Evolutionary conservation across 2,329 filamentous ascomycete species (phyloP), one percentile per base, ranked within the genome.

Genomic region (Lasiodiplodia sp.): DNA sequence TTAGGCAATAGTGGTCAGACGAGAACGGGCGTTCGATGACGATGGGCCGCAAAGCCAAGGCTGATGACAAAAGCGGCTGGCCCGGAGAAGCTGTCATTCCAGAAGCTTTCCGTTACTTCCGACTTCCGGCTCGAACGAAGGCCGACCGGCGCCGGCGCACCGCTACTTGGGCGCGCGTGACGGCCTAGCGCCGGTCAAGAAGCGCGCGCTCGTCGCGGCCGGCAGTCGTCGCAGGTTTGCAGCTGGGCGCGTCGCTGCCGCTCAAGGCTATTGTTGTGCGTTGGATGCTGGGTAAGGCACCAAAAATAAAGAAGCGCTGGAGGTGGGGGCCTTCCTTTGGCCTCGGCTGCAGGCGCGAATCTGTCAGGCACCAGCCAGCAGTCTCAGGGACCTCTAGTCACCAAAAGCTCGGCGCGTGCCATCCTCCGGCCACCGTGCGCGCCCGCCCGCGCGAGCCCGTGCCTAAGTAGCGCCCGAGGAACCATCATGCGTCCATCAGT

Each of bases 341-440:
- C 40, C 40, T 18, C 8, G 44, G 40, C 25, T 11, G 40, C 38
- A 37, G 34, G 34, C 55, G 16, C 38, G 52, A 28, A 16, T 25
- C 52, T 55, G 25, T 28, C 58, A 51, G 40, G 58, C 58, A 63
- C 58, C 58, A 40, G 58, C 25, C 16, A 49, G 44, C 31, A 34
- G 31, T 34, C 31, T 47, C 60, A 52, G 60, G 12, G 38, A 64
- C 31, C 31, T 34, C 31, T 34, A 34, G 31, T 34, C 31, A 34
- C 31, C 31, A 64, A 47, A 64, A 64, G 60, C 60, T 64, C 60
- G 60, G 60, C 44, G 60, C 60, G 47, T 31, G 60, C 60, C 60
- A 64, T 47, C 31, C 47, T 34, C 12, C 12, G 60, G 44, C n/a
- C 28, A 34, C 60, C 44, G 47, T 52, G 44, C 44, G 55, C 4